Evolutionary conservation across 116 monocot species (phyloP).

Genomic region (Trichopus zeylanicus): DNA sequence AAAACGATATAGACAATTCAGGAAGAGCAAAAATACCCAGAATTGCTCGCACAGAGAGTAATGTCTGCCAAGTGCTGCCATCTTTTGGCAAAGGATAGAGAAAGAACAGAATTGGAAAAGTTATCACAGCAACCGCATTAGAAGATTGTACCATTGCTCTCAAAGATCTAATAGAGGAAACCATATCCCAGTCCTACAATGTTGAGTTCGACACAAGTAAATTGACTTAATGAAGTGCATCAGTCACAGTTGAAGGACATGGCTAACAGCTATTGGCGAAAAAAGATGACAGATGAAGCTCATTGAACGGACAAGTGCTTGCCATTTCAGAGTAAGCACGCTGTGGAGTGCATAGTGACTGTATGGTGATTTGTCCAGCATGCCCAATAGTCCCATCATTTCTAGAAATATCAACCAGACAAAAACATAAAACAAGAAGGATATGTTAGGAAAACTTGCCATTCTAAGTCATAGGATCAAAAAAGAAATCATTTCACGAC

Average conservation of each 20-base stretch:
- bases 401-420: conserved; percentile 3
- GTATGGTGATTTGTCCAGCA: conserved; percentile 83
- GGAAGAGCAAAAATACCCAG: conserved; percentile 39
- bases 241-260: background rate
- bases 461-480: too few species aligned
- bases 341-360: conserved; percentile 88
- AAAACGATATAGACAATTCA: background rate
- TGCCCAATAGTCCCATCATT: conserved; percentile 19
- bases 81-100: conserved; percentile 61
- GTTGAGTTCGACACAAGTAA: conserved; percentile 16
- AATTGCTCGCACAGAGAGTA: conserved; percentile 75
- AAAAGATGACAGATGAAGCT: background rate
- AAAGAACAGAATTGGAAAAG: conserved; percentile 73
- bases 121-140: conserved; percentile 85
- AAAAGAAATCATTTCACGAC: background rate
- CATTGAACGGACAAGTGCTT: conserved; percentile 2
- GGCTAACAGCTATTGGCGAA: background rate
- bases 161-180: conserved; percentile 80
- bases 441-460: background rate
- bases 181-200: conserved; percentile 95
- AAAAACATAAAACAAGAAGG: background rate
- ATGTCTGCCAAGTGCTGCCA: conserved; percentile 96
- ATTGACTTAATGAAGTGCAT: background rate
- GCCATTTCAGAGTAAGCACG: conserved; percentile 62
- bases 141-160: conserved; percentile 71